Conservation (phyloP, 2,329 filamentous ascomycete species). For the Fusarium sp. region DNA sequence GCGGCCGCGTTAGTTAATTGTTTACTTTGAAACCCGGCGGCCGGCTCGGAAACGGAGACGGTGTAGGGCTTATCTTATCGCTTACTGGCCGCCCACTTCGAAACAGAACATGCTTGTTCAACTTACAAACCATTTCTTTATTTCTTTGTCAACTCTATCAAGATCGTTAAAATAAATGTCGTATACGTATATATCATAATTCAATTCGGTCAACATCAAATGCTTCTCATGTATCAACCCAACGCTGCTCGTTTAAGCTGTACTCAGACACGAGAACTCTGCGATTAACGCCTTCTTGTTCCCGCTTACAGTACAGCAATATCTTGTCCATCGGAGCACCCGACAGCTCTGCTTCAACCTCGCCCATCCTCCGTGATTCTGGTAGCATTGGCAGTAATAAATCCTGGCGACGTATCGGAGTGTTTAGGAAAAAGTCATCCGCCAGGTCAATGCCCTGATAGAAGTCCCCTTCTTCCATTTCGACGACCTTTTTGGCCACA, state of each 20-base stretch:
- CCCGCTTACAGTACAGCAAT: slow-evolving; percentile 35
- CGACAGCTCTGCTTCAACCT: slow-evolving; percentile 39
- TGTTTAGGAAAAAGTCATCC: slow-evolving; percentile 31
- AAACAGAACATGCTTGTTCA: background rate
- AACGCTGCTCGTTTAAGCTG: slow-evolving; percentile 17
- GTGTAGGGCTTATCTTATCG: slow-evolving; percentile 35
- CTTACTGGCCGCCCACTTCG: background rate
- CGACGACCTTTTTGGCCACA: slow-evolving; percentile 56
- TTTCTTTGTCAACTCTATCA: background rate
- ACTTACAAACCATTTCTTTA: background rate
- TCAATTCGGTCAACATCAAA: background rate
- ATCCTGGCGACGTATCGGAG: slow-evolving; percentile 16
- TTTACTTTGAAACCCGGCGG: slow-evolving; percentile 30
- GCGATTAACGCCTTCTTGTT: slow-evolving; percentile 4
- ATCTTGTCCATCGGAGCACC: slow-evolving; percentile 44
- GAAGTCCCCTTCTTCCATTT: slow-evolving; percentile 55
- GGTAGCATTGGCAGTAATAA: slow-evolving; percentile 34
- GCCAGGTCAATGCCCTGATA: slow-evolving; percentile 26
- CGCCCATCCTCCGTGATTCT: slow-evolving; percentile 28
- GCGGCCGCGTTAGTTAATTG: slow-evolving; percentile 33
- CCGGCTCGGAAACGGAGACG: slow-evolving; percentile 16
- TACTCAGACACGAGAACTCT: slow-evolving; percentile 41
- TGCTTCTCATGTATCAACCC: slow-evolving; percentile 16
- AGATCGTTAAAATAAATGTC: background rate
- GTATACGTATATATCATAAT: background rate